Percentiles rank a stretch among this genome's conserved stretches.
Evolutionary conservation across 2,329 filamentous ascomycete genomes (phyloP).

Genomic region (Alternaria sp.): DNA sequence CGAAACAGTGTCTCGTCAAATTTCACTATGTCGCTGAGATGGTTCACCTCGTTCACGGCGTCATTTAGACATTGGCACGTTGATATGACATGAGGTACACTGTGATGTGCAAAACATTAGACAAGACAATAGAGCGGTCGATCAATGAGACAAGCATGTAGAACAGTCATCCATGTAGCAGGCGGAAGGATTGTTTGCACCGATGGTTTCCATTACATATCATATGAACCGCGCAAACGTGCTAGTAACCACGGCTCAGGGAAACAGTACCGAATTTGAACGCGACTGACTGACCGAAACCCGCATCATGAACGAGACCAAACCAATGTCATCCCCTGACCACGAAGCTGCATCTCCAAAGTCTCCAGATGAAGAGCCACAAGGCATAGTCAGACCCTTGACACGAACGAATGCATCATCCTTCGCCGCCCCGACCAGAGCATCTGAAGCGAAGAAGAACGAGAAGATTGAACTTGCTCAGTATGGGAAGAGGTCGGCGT

Average conservation of each 20-base stretch:
- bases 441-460: conserved; percentile 9
- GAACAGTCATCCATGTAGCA: background rate
- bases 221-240: background rate
- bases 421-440: conserved; percentile 4
- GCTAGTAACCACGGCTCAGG: background rate
- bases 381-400: background rate
- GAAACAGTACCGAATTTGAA: background rate
- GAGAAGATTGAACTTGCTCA: conserved; percentile 6
- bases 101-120: background rate
- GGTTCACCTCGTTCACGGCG: background rate
- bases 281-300: background rate
- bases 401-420: background rate
- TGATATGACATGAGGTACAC: too few species aligned
- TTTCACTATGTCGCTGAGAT: background rate
- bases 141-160: background rate
- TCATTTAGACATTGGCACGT: background rate
- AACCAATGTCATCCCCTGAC: background rate
- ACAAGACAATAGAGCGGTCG: background rate
- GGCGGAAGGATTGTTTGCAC: background rate
- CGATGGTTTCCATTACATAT: background rate
- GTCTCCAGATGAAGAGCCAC: background rate
- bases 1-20: background rate
- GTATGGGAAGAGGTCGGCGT: background rate
- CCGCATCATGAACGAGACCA: background rate
- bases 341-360: background rate